Conservation (phyloP, 805 yeast genomes). For the Hanseniaspora lindneri region DNA sequence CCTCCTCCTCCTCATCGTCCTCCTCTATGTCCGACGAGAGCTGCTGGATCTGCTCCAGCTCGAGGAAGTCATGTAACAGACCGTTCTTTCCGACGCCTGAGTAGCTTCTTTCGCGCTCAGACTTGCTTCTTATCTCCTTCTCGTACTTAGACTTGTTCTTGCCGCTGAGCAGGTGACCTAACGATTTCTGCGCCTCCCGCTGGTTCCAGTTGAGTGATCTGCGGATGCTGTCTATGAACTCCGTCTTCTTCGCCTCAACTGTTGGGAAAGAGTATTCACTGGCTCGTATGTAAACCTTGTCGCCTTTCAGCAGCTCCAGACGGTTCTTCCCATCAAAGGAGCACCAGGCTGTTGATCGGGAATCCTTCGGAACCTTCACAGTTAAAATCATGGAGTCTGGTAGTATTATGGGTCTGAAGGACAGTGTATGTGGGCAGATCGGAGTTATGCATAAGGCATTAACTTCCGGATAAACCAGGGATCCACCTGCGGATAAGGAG, state of each 20-base stretch:
- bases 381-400: conserved; percentile 87
- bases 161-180: conserved; percentile 48
- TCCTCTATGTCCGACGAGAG: background rate
- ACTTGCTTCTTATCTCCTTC: conserved; percentile 16
- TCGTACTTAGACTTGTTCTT: conserved; percentile 41
- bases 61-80: conserved; percentile 8
- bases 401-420: conserved; percentile 80
- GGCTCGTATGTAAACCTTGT: conserved; percentile 73
- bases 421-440: conserved; percentile 88
- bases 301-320: conserved; percentile 69
- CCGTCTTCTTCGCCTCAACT: conserved; percentile 59
- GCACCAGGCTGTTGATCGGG: conserved; percentile 91
- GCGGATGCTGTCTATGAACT: conserved; percentile 73
- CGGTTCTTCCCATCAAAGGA: conserved; percentile 89
- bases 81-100: conserved; percentile 11
- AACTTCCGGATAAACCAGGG: conserved; percentile 86
- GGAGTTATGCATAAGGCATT: conserved; percentile 90
- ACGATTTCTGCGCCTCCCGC: conserved; percentile 77
- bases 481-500: conserved; percentile 89
- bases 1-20: conserved; percentile 10
- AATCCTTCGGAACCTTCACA: conserved; percentile 67
- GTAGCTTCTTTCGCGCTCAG: conserved; percentile 6
- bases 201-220: conserved; percentile 88
- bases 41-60: conserved; percentile 7
- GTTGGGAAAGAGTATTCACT: conserved; percentile 92